Evolutionary conservation across 768 basidiomycete genomes (phyloP), one percentile per base, ranked within the genome.

Genomic region (Tubosaeta sp.): DNA sequence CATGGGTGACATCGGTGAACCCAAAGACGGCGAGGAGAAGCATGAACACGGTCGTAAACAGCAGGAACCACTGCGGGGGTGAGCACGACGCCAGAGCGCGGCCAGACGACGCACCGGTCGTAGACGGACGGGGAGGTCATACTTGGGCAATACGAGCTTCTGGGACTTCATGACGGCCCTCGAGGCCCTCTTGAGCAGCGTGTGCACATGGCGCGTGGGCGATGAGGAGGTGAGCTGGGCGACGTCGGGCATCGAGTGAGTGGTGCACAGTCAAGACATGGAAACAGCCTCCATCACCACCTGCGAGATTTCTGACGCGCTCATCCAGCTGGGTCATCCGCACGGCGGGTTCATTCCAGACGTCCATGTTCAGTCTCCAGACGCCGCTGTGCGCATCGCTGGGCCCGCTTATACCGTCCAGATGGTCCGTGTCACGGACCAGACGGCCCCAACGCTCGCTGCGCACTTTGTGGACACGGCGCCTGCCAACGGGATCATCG

Each of bases 301-400:
- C 43, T 91, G 88, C 72, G 90, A 95, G 72, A 74, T 95, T 8
- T 93, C 93, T 0, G 93, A 95, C 62, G 90, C 92, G 3, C 81
- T 95, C 59, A 72, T 93, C 58, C 94, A 91, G 69, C 82, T 95
- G 32, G 80, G 82, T 9, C 64, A 80, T 13, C 71, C 79, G 12
- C 78, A 84, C 57, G 92, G 91, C 1, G 92, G 94, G 1, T 76
- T 83, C 60, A 76, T 97, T n/a, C 84, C 90, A 4, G 91, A 92
- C 65, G 78, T 97, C 11, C 70, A 78, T 48, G 70, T 79, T 71
- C 73, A 81, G 4, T 68, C 71, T 22, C 62, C 71, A 16, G 53
- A 56, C 3, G 47, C 72, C 10, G 73, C 74, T 41, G 68, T 77
- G 35, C 74, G 72, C 46, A 66, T 85, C 43, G 89, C 87, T 62